These are phyloP conservation scores for Craspedostauros australis DNA, from an alignment of 108 stramenopile genomes.

Conservation along the genomic window DNA sequence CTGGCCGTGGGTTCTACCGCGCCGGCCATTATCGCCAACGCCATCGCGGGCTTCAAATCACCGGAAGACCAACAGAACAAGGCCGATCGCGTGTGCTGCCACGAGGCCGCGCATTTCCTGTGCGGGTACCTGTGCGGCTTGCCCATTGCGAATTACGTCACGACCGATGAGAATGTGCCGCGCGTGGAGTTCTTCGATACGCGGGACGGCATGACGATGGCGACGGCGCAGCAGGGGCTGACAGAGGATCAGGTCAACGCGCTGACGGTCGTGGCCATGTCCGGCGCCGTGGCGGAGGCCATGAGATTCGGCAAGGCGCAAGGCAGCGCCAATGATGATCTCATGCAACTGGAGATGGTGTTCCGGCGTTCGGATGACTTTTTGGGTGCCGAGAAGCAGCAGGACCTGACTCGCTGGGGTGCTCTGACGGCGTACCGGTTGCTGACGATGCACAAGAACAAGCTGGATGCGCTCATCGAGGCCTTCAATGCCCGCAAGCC, in stretches of 20 bases:
- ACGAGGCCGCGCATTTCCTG: constrained; percentile 82
- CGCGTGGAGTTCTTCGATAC: constrained; percentile 70
- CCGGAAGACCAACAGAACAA: constrained; percentile 27
- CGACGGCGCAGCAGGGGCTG: constrained; percentile 29
- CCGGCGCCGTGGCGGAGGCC: constrained; percentile 78
- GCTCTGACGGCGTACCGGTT: constrained; percentile 57
- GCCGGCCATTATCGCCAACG: constrained; percentile 63
- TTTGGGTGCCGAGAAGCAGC: constrained; percentile 80
- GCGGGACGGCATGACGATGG: constrained; percentile 9
- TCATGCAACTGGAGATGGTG: constrained; percentile 59
- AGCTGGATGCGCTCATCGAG: constrained; percentile 55
- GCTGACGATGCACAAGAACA: constrained; percentile 46
- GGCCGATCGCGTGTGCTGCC: constrained; percentile 61
- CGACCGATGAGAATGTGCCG: constrained; percentile 50
- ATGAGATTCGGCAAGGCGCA: constrained; percentile 51
- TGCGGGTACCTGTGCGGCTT: constrained; percentile 80
- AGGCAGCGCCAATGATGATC: constrained; percentile 65
- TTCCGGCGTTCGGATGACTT: constrained; percentile 64
- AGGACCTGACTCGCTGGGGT: constrained; percentile 85
- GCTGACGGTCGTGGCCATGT: constrained; percentile 70
- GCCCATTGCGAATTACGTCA: constrained; percentile 58
- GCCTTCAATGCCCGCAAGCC: constrained; percentile 59
- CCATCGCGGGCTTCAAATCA: constrained; percentile 37
- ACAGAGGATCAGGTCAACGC: constrained; percentile 53
- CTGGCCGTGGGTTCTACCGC: constrained; percentile 67